These are phyloP conservation scores for Oryza australiensis DNA, from an alignment of 176 grass and related monocot species.

Conservation along the genomic window DNA sequence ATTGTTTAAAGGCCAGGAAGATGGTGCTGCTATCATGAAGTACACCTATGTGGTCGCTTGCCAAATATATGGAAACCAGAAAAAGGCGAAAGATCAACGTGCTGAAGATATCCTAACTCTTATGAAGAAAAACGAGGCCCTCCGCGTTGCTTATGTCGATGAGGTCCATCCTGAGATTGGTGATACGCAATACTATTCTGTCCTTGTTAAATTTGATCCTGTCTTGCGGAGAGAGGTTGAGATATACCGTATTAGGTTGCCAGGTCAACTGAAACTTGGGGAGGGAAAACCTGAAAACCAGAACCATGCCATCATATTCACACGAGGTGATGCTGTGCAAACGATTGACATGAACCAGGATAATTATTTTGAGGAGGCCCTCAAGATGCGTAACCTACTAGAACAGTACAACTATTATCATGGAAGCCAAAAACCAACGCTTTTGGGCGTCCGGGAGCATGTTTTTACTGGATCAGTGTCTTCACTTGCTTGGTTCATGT, in stretches of 20 bases:
- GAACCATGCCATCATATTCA: conserved; percentile 97
- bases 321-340: conserved; percentile 86
- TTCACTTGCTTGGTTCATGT: conserved; percentile 99
- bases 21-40: conserved; percentile 86
- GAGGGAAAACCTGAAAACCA: conserved; percentile 99
- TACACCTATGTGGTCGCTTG: conserved; percentile 93
- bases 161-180: conserved; percentile 48
- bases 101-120: conserved; percentile 84
- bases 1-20: conserved; percentile 87
- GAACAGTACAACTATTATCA: conserved; percentile 81
- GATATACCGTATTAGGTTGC: conserved; percentile 88
- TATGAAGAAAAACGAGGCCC: conserved; percentile 91
- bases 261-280: conserved; percentile 83
- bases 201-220: conserved; percentile 91
- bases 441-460: conserved; percentile 90
- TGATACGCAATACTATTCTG: conserved; percentile 74
- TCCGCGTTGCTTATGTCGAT: conserved; percentile 95
- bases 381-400: conserved; percentile 97
- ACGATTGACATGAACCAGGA: conserved; percentile 99
- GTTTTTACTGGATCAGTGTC: conserved; percentile 98
- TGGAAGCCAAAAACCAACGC: conserved; percentile 73
- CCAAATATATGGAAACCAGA: conserved; percentile 96
- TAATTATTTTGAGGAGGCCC: conserved; percentile 96
- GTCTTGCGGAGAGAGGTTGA: conserved; percentile 73
- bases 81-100: conserved; percentile 69